Conservation (phyloP, 2,329 filamentous ascomycete genomes). For the Apiospora pterosperma region DNA sequence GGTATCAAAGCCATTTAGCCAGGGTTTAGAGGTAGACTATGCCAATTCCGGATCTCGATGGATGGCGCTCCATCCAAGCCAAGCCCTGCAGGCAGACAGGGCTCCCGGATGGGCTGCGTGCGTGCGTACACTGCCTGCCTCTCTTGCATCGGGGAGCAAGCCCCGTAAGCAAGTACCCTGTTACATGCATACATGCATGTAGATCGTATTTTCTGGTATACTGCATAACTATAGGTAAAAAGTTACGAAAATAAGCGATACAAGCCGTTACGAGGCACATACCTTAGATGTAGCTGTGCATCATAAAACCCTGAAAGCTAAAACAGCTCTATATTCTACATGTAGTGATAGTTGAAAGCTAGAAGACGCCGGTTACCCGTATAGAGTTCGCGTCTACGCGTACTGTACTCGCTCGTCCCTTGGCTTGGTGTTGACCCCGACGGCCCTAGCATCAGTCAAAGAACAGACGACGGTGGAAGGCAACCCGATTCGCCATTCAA, state of each 20-base stretch:
- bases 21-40: background rate
- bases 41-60: background rate
- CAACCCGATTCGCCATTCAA: background rate
- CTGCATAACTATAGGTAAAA: no score
- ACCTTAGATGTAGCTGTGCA: background rate
- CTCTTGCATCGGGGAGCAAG: background rate
- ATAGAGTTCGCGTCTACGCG: background rate
- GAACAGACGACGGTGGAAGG: background rate
- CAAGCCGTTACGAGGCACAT: background rate
- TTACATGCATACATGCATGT: background rate
- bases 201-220: background rate
- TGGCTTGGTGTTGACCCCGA: background rate
- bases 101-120: background rate
- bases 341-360: background rate
- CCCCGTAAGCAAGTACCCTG: background rate
- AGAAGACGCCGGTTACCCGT: background rate
- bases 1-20: background rate
- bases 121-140: background rate
- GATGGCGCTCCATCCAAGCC: no score
- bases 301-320: background rate
- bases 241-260: background rate
- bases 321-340: background rate
- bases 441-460: no score
- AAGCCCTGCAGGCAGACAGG: background rate
- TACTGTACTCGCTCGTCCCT: background rate